phyloP scores from a whole-genome alignment of 2,329 filamentous ascomycete species.

The Trichoderma sp. region DNA sequence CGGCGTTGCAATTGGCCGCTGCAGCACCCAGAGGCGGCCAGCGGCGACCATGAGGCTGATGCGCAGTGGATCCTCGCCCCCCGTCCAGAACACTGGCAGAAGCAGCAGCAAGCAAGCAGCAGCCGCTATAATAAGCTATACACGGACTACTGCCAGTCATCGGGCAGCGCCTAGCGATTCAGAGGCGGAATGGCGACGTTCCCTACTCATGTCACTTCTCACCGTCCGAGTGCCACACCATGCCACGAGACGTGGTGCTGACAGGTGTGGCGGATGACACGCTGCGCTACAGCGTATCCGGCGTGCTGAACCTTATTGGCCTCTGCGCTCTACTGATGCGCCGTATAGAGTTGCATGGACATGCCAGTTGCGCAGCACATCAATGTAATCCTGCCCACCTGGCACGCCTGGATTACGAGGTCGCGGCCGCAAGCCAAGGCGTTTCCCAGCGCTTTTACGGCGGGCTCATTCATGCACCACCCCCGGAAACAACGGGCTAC shows the following conservation, averaged over 20 bases:
- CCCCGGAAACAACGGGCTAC: constrained; percentile 9
- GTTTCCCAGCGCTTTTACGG: not conserved
- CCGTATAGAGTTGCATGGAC: no score
- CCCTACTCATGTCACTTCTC: no score
- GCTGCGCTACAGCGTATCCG: not conserved
- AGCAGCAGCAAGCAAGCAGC: not conserved
- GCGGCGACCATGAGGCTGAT: constrained; percentile 19
- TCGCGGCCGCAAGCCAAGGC: not conserved
- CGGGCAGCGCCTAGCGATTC: not conserved
- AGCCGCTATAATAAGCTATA: not conserved
- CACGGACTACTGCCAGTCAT: not conserved
- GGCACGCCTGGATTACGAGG: not conserved
- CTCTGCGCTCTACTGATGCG: not conserved
- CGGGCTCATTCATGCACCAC: constrained; percentile 8
- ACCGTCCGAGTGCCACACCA: not conserved
- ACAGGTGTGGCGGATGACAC: constrained; percentile 6
- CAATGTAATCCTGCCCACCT: constrained; percentile 5
- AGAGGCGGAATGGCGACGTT: not conserved
- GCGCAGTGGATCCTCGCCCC: constrained; percentile 15
- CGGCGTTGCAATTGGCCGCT: constrained; percentile 12
- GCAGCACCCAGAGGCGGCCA: not conserved
- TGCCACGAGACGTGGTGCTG: not conserved
- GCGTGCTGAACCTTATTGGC: not conserved
- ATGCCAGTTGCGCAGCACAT: not conserved
- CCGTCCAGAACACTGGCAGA: constrained; percentile 19